Conservation (phyloP, 768 basidiomycete species). For the Mycena kentingensis region DNA sequence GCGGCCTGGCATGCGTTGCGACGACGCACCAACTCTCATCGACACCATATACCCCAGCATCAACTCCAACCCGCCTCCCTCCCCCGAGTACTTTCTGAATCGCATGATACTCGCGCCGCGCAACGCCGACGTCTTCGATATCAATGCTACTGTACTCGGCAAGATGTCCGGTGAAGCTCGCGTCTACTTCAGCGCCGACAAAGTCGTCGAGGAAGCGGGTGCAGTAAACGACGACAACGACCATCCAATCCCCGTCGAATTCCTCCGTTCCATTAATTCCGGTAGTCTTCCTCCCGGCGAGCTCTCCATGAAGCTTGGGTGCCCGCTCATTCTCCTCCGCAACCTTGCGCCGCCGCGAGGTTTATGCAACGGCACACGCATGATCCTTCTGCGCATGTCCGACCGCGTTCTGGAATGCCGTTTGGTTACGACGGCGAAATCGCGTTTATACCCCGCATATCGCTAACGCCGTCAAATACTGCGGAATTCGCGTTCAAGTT, state of each 20-base stretch:
- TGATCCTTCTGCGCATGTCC: conserved; percentile 22
- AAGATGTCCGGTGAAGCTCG: conserved; percentile 1
- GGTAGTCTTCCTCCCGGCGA: conserved; percentile 38
- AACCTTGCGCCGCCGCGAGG: conserved; percentile 30
- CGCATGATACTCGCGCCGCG: conserved; percentile 31
- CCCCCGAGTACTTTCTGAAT: conserved; percentile 25
- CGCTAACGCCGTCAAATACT: conserved; percentile 25
- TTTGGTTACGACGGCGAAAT: conserved; percentile 37
- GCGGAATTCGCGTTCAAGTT: conserved; percentile 24
- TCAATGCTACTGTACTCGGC: not conserved
- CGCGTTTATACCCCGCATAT: conserved; percentile 41
- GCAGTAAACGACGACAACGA: conserved; percentile 8
- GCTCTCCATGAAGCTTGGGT: conserved; percentile 31
- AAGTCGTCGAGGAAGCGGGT: conserved; percentile 2
- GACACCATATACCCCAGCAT: conserved; percentile 2
- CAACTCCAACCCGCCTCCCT: not conserved
- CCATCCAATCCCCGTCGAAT: conserved; percentile 31
- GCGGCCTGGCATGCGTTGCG: not conserved
- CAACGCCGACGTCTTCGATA: conserved; percentile 14
- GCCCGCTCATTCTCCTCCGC: conserved; percentile 35
- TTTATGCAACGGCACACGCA: conserved; percentile 34
- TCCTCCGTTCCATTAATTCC: conserved; percentile 33
- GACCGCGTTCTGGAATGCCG: conserved; percentile 32
- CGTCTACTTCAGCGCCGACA: conserved; percentile 7
- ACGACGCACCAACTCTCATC: not conserved